Conservation (phyloP, 805 yeast genomes). For the Candida sithepensis region DNA sequence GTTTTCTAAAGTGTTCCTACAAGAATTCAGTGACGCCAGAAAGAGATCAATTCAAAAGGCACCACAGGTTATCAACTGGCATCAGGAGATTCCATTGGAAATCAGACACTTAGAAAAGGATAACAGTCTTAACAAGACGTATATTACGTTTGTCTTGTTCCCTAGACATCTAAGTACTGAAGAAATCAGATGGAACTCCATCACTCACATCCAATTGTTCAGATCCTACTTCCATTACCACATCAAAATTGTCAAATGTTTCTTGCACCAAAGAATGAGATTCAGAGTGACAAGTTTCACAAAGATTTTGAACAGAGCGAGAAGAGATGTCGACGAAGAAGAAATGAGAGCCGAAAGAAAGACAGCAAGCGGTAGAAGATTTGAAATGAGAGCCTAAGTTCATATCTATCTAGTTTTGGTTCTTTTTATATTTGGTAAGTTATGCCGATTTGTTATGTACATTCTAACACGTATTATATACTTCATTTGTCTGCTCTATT, state of each 20-base stretch:
- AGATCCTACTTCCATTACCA: slow-evolving; percentile 98
- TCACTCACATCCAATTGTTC: slow-evolving; percentile 87
- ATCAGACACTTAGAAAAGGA: slow-evolving; percentile 44
- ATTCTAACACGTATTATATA: not conserved
- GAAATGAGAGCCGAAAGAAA: slow-evolving; percentile 49
- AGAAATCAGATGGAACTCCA: slow-evolving; percentile 72
- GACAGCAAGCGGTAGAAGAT: slow-evolving; percentile 72
- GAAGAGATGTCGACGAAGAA: slow-evolving; percentile 83
- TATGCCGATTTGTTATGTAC: not conserved
- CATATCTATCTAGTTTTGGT: not conserved
- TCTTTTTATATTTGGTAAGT: no score
- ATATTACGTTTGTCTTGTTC: slow-evolving; percentile 69
- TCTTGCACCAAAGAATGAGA: slow-evolving; percentile 98
- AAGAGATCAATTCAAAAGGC: slow-evolving; percentile 95
- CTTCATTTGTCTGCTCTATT: no score
- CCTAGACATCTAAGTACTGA: slow-evolving; percentile 71
- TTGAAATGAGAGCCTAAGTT: slow-evolving; percentile 35
- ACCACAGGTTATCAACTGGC: slow-evolving; percentile 93
- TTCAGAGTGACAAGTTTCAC: slow-evolving; percentile 89
- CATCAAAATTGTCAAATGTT: slow-evolving; percentile 97
- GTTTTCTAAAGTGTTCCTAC: slow-evolving; percentile 84
- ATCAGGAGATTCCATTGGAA: slow-evolving; percentile 91
- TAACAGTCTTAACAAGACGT: slow-evolving; percentile 35
- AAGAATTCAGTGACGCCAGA: slow-evolving; percentile 95
- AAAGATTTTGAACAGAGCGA: slow-evolving; percentile 94